Evolutionary conservation across 225 moss, liverwort and hornwort species (phyloP).

Genomic region (Neckera pumila): DNA sequence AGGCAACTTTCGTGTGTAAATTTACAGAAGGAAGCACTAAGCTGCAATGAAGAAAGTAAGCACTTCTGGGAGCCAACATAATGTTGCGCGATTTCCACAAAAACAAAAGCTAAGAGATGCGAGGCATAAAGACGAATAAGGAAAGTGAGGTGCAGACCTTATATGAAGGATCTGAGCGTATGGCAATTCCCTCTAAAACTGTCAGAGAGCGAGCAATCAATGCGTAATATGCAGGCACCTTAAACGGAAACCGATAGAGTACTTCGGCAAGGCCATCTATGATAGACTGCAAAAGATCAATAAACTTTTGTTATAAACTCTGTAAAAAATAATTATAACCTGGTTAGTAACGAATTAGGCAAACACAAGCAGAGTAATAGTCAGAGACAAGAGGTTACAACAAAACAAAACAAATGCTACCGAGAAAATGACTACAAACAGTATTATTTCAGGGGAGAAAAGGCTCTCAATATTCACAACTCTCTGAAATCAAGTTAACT

Average conservation of each 20-base stretch:
- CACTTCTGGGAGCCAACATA: background rate
- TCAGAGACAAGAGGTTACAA: background rate
- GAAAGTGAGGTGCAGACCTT: slow-evolving; percentile 20
- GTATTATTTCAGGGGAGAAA: background rate
- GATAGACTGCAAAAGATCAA: slow-evolving; percentile 39
- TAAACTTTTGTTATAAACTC: background rate
- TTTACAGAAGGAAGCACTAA: background rate
- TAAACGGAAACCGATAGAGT: slow-evolving; percentile 49
- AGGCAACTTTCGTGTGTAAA: background rate
- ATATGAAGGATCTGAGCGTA: slow-evolving; percentile 62
- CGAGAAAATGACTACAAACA: background rate
- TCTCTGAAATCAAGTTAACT: background rate
- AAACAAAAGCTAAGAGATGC: background rate
- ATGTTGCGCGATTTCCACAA: background rate
- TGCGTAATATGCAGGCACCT: slow-evolving; percentile 62
- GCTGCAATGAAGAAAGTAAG: background rate
- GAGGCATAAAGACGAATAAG: background rate
- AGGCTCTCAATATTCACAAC: background rate
- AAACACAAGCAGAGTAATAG: background rate
- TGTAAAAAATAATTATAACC: background rate
- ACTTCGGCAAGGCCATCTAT: slow-evolving; percentile 63
- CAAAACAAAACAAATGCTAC: background rate
- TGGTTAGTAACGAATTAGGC: background rate
- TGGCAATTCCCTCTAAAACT: slow-evolving; percentile 61
- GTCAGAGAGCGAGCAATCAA: slow-evolving; percentile 60